Evolutionary conservation across 345 rosid genomes (phyloP), one percentile per base, ranked within the genome.

Genomic region (Anacardium occidentale): DNA sequence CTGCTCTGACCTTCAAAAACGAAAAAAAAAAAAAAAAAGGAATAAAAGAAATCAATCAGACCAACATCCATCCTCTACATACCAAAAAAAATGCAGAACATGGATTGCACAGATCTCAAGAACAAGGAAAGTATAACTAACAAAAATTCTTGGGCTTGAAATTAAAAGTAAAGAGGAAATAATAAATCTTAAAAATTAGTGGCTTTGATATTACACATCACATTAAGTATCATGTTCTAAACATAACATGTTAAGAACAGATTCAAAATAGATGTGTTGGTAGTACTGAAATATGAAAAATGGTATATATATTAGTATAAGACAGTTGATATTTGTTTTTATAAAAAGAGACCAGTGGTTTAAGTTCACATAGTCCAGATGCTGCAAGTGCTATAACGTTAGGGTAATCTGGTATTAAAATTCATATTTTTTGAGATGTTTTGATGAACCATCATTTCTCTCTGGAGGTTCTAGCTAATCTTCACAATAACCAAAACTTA

Each of bases 1-100:
- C 96, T 71, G 88, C 86, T 75, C 96, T 88, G 72, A 91, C 90
- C 98, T 95, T 82, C 87, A 83, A 70, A 53, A 76, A 57, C 15
- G 48, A n/a, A 66, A 68, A 51, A 2, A 32, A 32, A 32, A 32
- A 32, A 32, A 32, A 32, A 32, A 32, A 32, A 37, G 40, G n/a
- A 66, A 69, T 47, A 37, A 37, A 5, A 6, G 22, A 66, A 69
- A 52, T 5, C 67, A 37, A 29, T 78, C 45, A 71, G 58, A 71
- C 3, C 14, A 22, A 13, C 66, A 61, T 6, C 20, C 21, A 32
- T 26, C 13, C 20, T 44, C 7, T 26, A 12, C 50, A 18, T 13
- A 60, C 50, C 44, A 22, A 5, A 34, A 0, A 61, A 15, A 3
- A 1, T 7, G 3, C 0, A 25, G 8, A 0, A 57, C 13, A 50